Evolutionary conservation across 2,329 filamentous ascomycete genomes (phyloP).

Genomic region (Aspergillus costaricaensis): DNA sequence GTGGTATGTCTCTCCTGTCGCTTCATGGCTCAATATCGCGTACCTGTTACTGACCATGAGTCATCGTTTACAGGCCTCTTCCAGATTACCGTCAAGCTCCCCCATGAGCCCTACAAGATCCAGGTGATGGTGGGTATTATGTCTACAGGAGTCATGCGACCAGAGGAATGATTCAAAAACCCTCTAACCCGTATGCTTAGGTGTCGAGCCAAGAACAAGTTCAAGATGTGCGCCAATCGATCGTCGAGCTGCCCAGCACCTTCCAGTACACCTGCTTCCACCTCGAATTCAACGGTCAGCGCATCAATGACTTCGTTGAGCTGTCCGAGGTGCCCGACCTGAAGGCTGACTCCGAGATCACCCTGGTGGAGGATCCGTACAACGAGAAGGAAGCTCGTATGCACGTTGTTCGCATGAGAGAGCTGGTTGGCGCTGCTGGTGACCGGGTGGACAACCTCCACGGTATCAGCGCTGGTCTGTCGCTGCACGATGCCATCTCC

Average conservation of each 20-base stretch:
- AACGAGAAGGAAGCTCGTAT: conserved; percentile 97
- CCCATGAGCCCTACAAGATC: conserved; percentile 75
- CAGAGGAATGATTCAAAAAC: conserved; percentile 20
- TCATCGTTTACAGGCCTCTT: conserved; percentile 54
- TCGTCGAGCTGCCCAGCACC: conserved; percentile 88
- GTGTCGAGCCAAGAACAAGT: conserved; percentile 93
- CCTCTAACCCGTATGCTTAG: conserved; percentile 47
- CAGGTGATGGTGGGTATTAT: conserved; percentile 74
- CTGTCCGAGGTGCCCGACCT: conserved; percentile 85
- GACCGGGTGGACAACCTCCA: conserved; percentile 84
- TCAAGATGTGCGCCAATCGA: conserved; percentile 93
- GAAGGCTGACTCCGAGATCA: conserved; percentile 73
- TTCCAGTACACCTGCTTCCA: conserved; percentile 99
- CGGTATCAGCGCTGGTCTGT: conserved; percentile 80
- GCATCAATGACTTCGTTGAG: conserved; percentile 93
- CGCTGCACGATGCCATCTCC: conserved; percentile 78
- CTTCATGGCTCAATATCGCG: not conserved
- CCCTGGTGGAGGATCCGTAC: conserved; percentile 89
- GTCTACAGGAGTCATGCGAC: conserved; percentile 11
- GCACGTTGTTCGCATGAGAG: conserved; percentile 86
- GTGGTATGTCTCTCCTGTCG: conserved; percentile 31
- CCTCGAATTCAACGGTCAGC: conserved; percentile 82
- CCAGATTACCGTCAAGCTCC: conserved; percentile 77
- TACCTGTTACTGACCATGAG: not conserved
- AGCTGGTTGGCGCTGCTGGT: conserved; percentile 88